A percentile compares a stretch with the other conserved stretches of the same genome.
phyloP scores from a whole-genome alignment of 2,329 filamentous ascomycete species.

The Pezicula radicicola region DNA sequence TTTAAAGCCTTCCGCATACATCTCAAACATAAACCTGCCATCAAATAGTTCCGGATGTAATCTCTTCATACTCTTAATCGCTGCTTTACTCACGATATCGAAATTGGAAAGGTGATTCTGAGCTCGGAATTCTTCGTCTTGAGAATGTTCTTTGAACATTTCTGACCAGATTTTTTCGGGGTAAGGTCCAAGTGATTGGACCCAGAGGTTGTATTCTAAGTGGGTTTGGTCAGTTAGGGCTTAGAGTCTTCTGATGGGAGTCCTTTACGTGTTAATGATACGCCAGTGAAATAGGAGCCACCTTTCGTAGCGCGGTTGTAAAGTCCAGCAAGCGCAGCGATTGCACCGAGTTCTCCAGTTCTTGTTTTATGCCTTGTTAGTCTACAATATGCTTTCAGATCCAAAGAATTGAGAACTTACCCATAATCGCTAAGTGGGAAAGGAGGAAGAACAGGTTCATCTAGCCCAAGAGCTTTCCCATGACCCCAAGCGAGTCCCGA shows the following conservation, averaged over 20 bases:
- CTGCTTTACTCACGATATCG: conserved; percentile 2
- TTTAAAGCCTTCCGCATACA: conserved; percentile 4
- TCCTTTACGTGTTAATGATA: conserved; percentile 46
- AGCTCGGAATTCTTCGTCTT: conserved; percentile 1
- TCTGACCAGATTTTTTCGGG: conserved; percentile 46
- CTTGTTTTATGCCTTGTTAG: conserved; percentile 20
- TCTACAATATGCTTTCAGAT: no score
- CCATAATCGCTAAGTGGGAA: conserved; percentile 27
- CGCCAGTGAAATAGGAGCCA: conserved; percentile 61
- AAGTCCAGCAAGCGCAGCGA: conserved; percentile 60
- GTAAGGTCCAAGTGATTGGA: conserved; percentile 56
- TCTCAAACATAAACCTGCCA: conserved; percentile 1
- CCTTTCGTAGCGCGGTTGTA: conserved; percentile 57
- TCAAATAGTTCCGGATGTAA: conserved; percentile 12
- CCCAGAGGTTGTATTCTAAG: conserved; percentile 53
- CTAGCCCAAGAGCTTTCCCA: conserved; percentile 50
- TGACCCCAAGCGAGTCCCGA: conserved; percentile 57
- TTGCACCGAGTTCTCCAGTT: conserved; percentile 66
- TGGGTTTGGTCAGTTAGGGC: no score
- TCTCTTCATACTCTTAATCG: conserved; percentile 1
- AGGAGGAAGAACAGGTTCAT: conserved; percentile 60
- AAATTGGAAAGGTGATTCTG: conserved; percentile 7
- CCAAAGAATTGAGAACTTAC: no score
- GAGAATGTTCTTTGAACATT: not conserved
- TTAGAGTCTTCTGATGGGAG: no score